Evolutionary conservation across 768 basidiomycete genomes (phyloP).

Genomic region (Psilocybe tampanensis): DNA sequence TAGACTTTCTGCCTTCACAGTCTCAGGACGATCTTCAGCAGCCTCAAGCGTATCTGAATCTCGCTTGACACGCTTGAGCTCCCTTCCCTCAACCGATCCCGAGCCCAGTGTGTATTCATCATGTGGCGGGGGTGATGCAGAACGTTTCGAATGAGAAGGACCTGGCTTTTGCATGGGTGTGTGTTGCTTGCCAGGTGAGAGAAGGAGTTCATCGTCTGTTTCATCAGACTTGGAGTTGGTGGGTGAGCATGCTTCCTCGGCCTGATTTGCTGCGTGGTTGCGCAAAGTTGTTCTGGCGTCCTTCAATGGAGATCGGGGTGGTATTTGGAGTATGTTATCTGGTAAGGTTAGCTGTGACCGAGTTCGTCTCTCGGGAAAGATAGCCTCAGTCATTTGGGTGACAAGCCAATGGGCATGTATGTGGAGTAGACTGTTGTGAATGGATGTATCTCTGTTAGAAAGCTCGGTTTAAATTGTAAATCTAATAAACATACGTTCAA

Average conservation of each 20-base stretch:
- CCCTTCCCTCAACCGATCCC: slow-evolving; percentile 29
- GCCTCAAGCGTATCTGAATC: slow-evolving; percentile 19
- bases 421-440: slow-evolving; percentile 3
- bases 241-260: slow-evolving; percentile 6
- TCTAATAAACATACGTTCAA: neutral
- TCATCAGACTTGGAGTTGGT: slow-evolving; percentile 25
- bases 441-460: slow-evolving; percentile 1
- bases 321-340: slow-evolving; percentile 46
- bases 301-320: slow-evolving; percentile 56
- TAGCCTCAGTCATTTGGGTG: slow-evolving; percentile 25
- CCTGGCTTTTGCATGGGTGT: slow-evolving; percentile 15
- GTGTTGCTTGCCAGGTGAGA: slow-evolving; percentile 42
- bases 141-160: slow-evolving; percentile 37
- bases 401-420: neutral
- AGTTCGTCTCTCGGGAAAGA: slow-evolving; percentile 40
- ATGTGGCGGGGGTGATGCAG: slow-evolving; percentile 37
- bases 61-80: slow-evolving; percentile 39
- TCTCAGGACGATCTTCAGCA: slow-evolving; percentile 16
- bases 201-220: slow-evolving; percentile 49
- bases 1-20: slow-evolving; percentile 7
- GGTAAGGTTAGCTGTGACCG: slow-evolving; percentile 55
- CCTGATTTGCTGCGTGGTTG: slow-evolving; percentile 20
- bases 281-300: slow-evolving; percentile 43
- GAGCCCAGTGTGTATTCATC: slow-evolving; percentile 30
- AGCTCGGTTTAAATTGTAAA: neutral